phyloP scores from a whole-genome alignment of 2,329 filamentous ascomycete genomes.

The Teratosphaeria zuluensis region DNA sequence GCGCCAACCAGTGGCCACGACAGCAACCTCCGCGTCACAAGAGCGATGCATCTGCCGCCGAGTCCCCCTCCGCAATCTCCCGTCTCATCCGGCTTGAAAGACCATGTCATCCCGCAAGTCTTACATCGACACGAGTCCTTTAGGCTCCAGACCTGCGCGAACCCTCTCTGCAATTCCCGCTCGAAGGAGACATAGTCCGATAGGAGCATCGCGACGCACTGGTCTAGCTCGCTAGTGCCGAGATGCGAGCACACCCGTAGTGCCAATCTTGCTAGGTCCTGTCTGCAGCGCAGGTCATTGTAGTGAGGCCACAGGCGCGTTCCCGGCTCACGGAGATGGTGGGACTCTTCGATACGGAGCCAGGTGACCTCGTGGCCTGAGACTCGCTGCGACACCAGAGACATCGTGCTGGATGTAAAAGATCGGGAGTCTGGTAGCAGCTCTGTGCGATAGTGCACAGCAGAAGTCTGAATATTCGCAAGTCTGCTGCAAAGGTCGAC shows the following conservation, averaged over 20 bases:
- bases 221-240: neutral
- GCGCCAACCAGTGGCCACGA: neutral
- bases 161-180: neutral
- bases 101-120: neutral
- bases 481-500: too few relatives aligned
- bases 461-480: too few relatives aligned
- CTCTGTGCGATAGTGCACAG: too few relatives aligned
- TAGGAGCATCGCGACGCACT: neutral
- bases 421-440: too few relatives aligned
- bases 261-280: neutral
- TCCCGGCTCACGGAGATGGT: neutral
- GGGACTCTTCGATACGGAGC: neutral
- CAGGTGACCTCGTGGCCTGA: neutral
- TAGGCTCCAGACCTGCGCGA: neutral
- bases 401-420: neutral
- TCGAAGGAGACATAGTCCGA: neutral
- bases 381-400: neutral
- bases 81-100: neutral
- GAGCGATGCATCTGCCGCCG: neutral
- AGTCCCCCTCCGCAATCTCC: neutral
- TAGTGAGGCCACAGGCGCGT: neutral
- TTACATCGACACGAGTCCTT: neutral
- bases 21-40: neutral
- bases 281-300: neutral
- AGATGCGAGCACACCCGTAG: neutral